A percentile compares a stretch with the other conserved stretches of the same genome.
phyloP scores from a whole-genome alignment of 2,329 filamentous ascomycete genomes.

The Arthrobotrys pseudoclavata region DNA sequence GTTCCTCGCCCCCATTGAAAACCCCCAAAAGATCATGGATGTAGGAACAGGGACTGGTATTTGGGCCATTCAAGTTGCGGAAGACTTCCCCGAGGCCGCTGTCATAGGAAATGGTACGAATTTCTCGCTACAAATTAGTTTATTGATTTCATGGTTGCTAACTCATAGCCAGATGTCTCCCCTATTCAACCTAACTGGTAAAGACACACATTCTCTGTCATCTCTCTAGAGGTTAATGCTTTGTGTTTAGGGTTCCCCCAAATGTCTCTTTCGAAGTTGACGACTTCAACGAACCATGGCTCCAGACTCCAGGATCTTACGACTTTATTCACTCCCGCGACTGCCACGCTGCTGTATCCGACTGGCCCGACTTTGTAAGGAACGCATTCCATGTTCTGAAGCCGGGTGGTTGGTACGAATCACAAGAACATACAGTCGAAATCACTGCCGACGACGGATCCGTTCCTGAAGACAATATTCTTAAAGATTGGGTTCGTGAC shows the following conservation, averaged over 20 bases:
- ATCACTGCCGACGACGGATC: conserved; percentile 60
- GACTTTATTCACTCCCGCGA: conserved; percentile 65
- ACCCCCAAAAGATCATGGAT: conserved; percentile 68
- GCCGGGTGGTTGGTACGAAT: conserved; percentile 70
- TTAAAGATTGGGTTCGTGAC: conserved; percentile 48
- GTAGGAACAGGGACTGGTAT: conserved; percentile 71
- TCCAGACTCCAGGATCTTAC: conserved; percentile 59
- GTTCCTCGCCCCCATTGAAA: conserved; percentile 68
- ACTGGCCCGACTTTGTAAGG: conserved; percentile 72
- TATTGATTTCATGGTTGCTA: conserved; percentile 1
- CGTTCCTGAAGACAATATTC: conserved; percentile 47
- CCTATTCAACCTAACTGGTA: conserved; percentile 64
- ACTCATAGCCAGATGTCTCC: conserved; percentile 63
- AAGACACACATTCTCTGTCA: not conserved
- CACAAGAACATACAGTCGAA: conserved; percentile 61
- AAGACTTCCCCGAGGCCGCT: conserved; percentile 60
- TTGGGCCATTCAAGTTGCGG: conserved; percentile 70
- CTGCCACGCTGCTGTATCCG: conserved; percentile 72
- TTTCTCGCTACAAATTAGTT: conserved; percentile 65
- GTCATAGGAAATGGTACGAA: conserved; percentile 61
- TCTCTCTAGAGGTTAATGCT: not conserved
- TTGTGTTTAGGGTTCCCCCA: conserved; percentile 56
- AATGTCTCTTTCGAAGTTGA: conserved; percentile 62
- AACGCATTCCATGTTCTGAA: conserved; percentile 68
- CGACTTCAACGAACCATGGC: conserved; percentile 62